These are phyloP conservation scores for Tylopilus subfusipes DNA, from an alignment of 768 basidiomycete genomes.

Conservation along the genomic window DNA sequence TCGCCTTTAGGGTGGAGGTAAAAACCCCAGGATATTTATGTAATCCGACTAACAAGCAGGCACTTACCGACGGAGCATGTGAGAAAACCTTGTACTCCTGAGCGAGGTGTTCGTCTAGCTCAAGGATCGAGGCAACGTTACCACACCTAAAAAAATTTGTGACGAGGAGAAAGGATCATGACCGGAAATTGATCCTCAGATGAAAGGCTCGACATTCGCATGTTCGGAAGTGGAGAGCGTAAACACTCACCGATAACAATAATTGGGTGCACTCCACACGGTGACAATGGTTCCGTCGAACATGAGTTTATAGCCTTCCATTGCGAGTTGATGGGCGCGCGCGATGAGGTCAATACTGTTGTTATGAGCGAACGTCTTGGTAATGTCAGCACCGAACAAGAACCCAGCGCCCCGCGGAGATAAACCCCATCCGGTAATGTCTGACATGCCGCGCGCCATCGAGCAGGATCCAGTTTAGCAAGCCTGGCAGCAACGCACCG, in stretches of 20 bases:
- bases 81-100: constrained; percentile 97
- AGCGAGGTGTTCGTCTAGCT: constrained; percentile 87
- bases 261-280: constrained; percentile 98
- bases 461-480: constrained; percentile 25
- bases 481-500: constrained; percentile 3
- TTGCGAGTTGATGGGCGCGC: constrained; percentile 94
- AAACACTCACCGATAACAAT: constrained; percentile 83
- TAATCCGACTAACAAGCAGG: constrained; percentile 6
- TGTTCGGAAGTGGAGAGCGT: constrained; percentile 10
- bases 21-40: constrained; percentile 17
- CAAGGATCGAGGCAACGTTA: constrained; percentile 91
- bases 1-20: constrained; percentile 19
- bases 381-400: constrained; percentile 90
- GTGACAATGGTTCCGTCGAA: constrained; percentile 94
- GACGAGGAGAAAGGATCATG: constrained; percentile 11
- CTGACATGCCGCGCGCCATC: constrained; percentile 34
- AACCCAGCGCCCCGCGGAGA: constrained; percentile 98
- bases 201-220: constrained; percentile 12
- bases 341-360: constrained; percentile 96
- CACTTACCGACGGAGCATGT: constrained; percentile 78
- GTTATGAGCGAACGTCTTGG: constrained; percentile 82
- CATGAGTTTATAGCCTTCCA: constrained; percentile 98
- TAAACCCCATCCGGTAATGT: constrained; percentile 92
- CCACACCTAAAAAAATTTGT: constrained; percentile 63
- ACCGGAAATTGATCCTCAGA: constrained; percentile 25